Conservation (phyloP, 2,329 filamentous ascomycete genomes). For the Alternaria novae-zelandiae region DNA sequence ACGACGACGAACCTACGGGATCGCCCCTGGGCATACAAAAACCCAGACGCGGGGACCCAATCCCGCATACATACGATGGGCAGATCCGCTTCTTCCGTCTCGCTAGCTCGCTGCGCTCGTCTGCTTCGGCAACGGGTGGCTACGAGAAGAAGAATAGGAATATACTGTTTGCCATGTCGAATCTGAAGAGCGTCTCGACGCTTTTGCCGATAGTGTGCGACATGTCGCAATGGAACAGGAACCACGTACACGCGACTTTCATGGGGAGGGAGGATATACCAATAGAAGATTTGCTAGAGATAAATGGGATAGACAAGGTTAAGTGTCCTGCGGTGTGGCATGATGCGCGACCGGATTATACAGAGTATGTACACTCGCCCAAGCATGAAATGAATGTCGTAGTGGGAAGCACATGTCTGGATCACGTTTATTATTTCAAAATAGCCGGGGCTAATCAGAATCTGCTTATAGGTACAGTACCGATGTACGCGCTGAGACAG, state of each 20-base stretch:
- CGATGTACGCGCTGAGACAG: constrained; percentile 70
- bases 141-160: constrained; percentile 65
- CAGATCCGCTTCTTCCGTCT: constrained; percentile 73
- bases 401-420: no score
- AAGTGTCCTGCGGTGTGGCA: constrained; percentile 72
- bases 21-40: constrained; percentile 33
- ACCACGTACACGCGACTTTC: constrained; percentile 80
- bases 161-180: constrained; percentile 80
- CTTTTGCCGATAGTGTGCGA: constrained; percentile 84
- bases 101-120: constrained; percentile 64
- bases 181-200: constrained; percentile 72
- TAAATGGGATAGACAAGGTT: constrained; percentile 77
- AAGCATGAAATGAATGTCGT: no score
- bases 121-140: constrained; percentile 62
- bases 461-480: constrained; percentile 60
- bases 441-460: not conserved
- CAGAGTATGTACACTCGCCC: constrained; percentile 47
- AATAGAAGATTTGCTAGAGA: constrained; percentile 70
- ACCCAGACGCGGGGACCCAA: constrained; percentile 20
- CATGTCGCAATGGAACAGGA: constrained; percentile 74
- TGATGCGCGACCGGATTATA: constrained; percentile 78
- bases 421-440: no score
- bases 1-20: constrained; percentile 29
- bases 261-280: constrained; percentile 75
- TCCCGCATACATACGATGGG: constrained; percentile 64